A percentile compares a stretch with the other conserved stretches of the same genome.
These are phyloP conservation scores for Trebouxia gelatinosa DNA, from an alignment of 163 green algal species.

Conservation along the genomic window DNA sequence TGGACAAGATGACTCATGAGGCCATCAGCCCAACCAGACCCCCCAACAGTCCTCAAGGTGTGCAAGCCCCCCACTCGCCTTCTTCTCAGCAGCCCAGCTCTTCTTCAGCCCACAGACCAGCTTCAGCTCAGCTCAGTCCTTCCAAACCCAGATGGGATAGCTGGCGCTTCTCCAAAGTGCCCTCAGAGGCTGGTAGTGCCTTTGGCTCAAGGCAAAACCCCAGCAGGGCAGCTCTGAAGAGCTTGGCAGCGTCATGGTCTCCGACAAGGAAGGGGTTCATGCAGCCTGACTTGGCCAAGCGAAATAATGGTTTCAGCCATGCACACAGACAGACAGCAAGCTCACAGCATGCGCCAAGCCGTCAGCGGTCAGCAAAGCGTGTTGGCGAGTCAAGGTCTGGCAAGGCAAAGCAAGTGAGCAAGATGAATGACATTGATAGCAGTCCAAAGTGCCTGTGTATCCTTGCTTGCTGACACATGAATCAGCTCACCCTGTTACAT, in stretches of 20 bases:
- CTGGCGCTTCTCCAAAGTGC: neutral
- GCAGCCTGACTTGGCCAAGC: neutral
- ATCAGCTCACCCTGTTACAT: too few relatives aligned
- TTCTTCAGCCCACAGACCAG: neutral
- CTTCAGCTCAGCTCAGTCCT: neutral
- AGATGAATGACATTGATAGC: too few relatives aligned
- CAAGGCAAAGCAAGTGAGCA: too few relatives aligned
- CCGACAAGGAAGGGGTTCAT: neutral
- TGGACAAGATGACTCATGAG: constrained; percentile 19
- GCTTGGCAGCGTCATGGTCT: constrained; percentile 8
- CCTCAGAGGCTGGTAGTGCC: neutral
- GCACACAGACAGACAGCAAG: neutral
- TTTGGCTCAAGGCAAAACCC: neutral
- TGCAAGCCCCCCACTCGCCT: neutral
- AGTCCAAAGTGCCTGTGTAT: too few relatives aligned
- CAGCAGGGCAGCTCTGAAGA: constrained; percentile 13
- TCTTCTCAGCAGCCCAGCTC: neutral
- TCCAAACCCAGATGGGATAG: neutral
- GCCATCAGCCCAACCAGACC: neutral
- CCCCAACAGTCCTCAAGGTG: constrained; percentile 15
- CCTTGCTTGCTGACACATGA: too few relatives aligned
- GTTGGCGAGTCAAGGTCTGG: too few relatives aligned
- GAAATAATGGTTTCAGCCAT: neutral
- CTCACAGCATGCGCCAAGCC: too few relatives aligned
- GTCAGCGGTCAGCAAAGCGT: too few relatives aligned